Evolutionary conservation across 108 stramenopile species (phyloP), one percentile per base, ranked within the genome.

Genomic region (Mediolabrus comicus): DNA sequence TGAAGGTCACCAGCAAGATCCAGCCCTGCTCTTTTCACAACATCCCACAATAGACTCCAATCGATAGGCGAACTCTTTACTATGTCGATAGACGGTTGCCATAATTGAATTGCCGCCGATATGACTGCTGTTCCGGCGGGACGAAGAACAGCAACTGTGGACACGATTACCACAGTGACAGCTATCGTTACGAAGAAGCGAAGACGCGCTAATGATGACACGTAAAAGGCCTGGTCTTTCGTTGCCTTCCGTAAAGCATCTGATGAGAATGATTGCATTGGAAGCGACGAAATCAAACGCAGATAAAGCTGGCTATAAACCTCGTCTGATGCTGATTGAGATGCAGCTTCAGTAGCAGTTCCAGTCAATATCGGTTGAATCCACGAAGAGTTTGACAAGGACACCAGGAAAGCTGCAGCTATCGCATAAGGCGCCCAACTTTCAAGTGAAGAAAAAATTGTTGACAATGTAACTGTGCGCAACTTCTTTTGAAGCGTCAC

Each of bases 231-330:
- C 62, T 94, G 84, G 0, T 62, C 43, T 34, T 30, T 30, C 10
- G 85, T 77, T 9, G 83, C 80, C 49, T 72, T 51, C 4, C 35
- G 33, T 13, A 88, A 52, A 1, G 54, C 36, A 13, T 49, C 41
- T 0, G 81, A 63, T 16, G 66, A 71, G 29, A 63, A 53, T 25
- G 67, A 64, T 16, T 66, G 67, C 46, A 84, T 74, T 7, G 88
- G 80, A 24, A 65, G 51, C 1, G 86, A 74, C 17, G 88, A 62
- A 36, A 83, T 64, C 34, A 91, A 61, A 5, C 90, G 85, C 22
- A 94, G 62, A 67, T 86, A 94, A 14, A 94, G 80, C 59, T 90
- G 86, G 9, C 81, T 77, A 60, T 88, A 90, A 25, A 65, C 63
- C 3, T 88, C 75, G 59, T 87, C 87, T 4, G 78, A 65, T 12